Base-by-base conservation (phyloP, 192 early-diverging fungal genomes). In the Gryganskiella cystojenkinii region DNA sequence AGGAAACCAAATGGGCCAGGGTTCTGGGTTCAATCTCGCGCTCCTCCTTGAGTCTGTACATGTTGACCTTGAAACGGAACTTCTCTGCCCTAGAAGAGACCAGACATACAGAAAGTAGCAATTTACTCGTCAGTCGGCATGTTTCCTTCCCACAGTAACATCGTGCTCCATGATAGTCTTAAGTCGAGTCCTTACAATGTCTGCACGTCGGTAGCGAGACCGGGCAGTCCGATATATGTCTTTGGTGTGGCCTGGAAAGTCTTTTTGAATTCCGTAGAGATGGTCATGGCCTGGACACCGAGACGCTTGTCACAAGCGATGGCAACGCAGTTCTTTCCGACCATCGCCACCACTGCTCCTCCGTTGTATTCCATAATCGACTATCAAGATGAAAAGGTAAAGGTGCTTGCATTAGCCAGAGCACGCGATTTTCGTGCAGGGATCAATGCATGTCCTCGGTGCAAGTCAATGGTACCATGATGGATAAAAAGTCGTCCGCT, bases 291-390 rank as follows among this genome's bases (percentile, higher is more conserved):
- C 68, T 97, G 95, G 51, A 93, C 86, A 52, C 98, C 98, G 51
- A 99, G 90, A 56, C 97, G 90, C 56, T 94, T 93, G 83, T 99
- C 98, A 20, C 95, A 87, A 0, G 95, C 98, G 72, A 99, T 98
- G 34, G 96, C 98, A 13, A 99, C 96, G 80, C 98, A 99, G 84
- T 94, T 90, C 85, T 99, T 99, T 81, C 98, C 98, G 44, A 89
- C 89, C 96, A 99, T 98, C 56, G 95, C 97, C 65, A 98, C 92
- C 56, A 99, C 83, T 60, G 95, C 90, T 68, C 91, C 91, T 70
- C 98, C 98, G 87, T 98, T 98, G 80, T 97, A 97, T 83, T 92
- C 87, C 91, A 92, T 94, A 83, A 95, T 93, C 64, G 90, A 92
- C 88, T 89, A 85, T 13, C n/a, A 45, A 25, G 42, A 10, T 15